phyloP scores from a whole-genome alignment of 164 flowering plant genomes.

The Kalanchoe fedtschenkoi region DNA sequence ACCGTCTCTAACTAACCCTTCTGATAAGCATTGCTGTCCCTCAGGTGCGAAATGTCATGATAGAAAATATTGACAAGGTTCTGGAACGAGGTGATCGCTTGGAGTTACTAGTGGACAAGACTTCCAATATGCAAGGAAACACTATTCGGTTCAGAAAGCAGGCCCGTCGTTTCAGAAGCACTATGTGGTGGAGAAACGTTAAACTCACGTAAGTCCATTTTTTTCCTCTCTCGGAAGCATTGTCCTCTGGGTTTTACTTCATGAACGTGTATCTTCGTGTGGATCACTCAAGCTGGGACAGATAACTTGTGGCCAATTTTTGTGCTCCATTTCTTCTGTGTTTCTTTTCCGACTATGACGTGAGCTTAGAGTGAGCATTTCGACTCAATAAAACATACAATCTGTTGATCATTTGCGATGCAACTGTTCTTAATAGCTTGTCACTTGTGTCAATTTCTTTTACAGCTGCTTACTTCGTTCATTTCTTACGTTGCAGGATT shows the following conservation, averaged over 20 bases:
- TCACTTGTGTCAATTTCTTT: too few relatives aligned
- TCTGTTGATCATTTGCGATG: too few relatives aligned
- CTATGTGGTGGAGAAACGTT: conserved; percentile 94
- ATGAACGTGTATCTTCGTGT: background rate
- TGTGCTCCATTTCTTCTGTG: too few relatives aligned
- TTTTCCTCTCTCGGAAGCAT: background rate
- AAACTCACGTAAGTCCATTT: conserved; percentile 63
- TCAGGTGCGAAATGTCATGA: conserved; percentile 92
- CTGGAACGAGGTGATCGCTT: conserved; percentile 89
- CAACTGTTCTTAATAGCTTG: too few relatives aligned
- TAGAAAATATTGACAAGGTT: conserved; percentile 94
- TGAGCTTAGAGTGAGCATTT: too few relatives aligned
- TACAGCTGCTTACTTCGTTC: background rate
- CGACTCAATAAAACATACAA: too few relatives aligned
- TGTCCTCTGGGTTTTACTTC: background rate
- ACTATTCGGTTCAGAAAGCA: conserved; percentile 86
- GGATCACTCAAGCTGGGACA: too few relatives aligned
- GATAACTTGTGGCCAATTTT: too few relatives aligned
- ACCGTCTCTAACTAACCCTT: background rate
- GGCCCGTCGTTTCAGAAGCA: conserved; percentile 66
- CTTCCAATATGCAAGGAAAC: conserved; percentile 83
- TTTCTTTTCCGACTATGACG: too few relatives aligned
- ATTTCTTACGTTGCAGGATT: conserved; percentile 30
- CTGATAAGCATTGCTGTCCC: background rate
- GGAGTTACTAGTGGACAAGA: conserved; percentile 86